Conservation (phyloP, 257 asterid genomes). For the Solanum rostratum region DNA sequence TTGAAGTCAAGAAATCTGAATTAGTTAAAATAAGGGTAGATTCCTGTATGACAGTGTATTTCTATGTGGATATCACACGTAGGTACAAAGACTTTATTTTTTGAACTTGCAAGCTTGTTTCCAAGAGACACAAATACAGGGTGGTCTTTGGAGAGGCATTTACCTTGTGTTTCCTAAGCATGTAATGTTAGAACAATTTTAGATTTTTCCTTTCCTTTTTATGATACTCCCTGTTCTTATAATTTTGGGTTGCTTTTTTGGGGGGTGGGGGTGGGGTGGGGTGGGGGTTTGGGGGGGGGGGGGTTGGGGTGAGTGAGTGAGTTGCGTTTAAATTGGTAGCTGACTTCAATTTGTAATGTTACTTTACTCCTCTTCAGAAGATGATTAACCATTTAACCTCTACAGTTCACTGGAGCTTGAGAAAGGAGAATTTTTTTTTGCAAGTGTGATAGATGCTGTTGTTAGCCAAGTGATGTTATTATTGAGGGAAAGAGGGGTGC, state of each 20-base stretch:
- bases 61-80: neutral
- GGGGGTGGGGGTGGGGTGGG: neutral
- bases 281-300: neutral
- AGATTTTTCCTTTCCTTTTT: neutral
- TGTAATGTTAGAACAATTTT: neutral
- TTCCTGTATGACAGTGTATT: neutral
- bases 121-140: neutral
- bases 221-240: neutral
- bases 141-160: neutral
- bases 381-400: neutral
- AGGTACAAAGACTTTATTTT: neutral
- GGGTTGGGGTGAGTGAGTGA: neutral
- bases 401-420: conserved; percentile 68
- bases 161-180: neutral
- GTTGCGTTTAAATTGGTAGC: neutral
- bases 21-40: neutral
- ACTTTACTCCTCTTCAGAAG: neutral
- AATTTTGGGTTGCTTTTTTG: neutral
- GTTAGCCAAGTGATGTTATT: conserved; percentile 83
- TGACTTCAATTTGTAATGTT: neutral
- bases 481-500: conserved; percentile 64
- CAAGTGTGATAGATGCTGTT: conserved; percentile 73
- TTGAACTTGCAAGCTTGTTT: neutral
- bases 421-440: conserved; percentile 50
- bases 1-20: neutral